These are phyloP conservation scores for Stropharia rugosoannulata DNA, from an alignment of 768 basidiomycete genomes.

Conservation along the genomic window DNA sequence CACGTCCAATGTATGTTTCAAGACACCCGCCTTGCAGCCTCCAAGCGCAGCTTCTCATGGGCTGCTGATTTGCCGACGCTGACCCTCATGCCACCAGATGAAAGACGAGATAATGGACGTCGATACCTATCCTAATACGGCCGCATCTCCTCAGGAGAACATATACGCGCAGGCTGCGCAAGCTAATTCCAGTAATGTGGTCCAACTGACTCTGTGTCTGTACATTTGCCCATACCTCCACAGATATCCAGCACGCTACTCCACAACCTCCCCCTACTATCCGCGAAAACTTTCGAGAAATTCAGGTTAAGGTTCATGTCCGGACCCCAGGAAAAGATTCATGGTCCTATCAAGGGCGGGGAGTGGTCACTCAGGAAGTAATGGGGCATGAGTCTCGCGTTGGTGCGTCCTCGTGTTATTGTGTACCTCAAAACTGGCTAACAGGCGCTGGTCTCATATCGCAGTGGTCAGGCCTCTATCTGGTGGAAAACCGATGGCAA, in stretches of 20 bases:
- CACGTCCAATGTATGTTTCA: neutral
- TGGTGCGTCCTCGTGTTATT: constrained; percentile 45
- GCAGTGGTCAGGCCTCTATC: constrained; percentile 13
- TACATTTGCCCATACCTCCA: neutral
- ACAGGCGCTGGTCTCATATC: neutral
- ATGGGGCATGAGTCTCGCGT: constrained; percentile 77
- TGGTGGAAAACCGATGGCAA: constrained; percentile 9
- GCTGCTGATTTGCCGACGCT: neutral
- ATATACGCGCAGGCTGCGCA: constrained; percentile 7
- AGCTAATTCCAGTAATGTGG: constrained; percentile 12
- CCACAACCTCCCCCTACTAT: constrained; percentile 14
- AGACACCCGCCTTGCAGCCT: neutral
- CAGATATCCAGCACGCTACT: constrained; percentile 5
- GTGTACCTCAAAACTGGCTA: neutral
- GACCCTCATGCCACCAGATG: constrained; percentile 24
- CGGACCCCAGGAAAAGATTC: constrained; percentile 76
- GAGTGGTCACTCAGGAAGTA: constrained; percentile 72
- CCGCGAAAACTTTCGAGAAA: constrained; percentile 63
- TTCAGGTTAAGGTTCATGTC: constrained; percentile 85
- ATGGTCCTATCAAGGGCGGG: constrained; percentile 82
- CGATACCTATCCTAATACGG: constrained; percentile 25
- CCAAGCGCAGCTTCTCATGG: neutral
- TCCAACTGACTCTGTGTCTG: neutral
- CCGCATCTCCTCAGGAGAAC: constrained; percentile 7
- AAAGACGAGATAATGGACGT: constrained; percentile 44